Conservation (phyloP, 179 eudicot species). For the Beta lomatogona region DNA sequence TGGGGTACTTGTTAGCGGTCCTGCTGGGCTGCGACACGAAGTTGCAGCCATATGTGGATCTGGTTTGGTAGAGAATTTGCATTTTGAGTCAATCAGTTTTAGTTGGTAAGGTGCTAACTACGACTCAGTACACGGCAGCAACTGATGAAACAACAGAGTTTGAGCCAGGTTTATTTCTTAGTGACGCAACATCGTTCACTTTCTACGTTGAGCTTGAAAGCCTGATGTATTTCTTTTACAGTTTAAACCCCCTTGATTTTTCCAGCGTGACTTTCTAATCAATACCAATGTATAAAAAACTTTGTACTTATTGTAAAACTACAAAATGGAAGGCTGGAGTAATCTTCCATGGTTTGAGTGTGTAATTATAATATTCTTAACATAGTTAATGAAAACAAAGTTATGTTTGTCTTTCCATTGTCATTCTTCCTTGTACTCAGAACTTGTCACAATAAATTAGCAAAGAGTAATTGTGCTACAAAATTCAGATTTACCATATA, state of each 20-base stretch:
- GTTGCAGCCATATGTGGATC: constrained; percentile 86
- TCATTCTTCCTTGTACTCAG: not conserved
- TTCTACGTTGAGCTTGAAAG: not conserved
- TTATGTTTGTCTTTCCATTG: not conserved
- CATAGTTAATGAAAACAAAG: not conserved
- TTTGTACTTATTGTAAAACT: not conserved
- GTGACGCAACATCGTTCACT: not conserved
- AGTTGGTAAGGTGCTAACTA: constrained; percentile 60
- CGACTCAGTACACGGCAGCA: not conserved
- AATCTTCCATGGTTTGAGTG: constrained; percentile 2
- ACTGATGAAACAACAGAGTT: not conserved
- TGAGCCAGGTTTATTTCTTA: not conserved
- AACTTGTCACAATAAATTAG: not conserved
- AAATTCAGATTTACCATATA: too few species aligned
- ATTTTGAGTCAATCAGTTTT: constrained; percentile 86
- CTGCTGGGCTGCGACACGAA: constrained; percentile 67
- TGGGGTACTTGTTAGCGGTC: constrained; percentile 80
- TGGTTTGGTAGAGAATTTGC: constrained; percentile 54
- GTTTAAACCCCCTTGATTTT: not conserved
- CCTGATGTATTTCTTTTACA: not conserved
- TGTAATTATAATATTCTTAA: not conserved
- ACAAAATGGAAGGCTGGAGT: constrained; percentile 9
- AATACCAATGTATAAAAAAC: not conserved
- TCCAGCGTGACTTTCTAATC: constrained; percentile 6
- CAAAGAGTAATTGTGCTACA: too few species aligned